Base-by-base conservation (phyloP, 805 yeast species). In the Ascoidea asiatica region DNA sequence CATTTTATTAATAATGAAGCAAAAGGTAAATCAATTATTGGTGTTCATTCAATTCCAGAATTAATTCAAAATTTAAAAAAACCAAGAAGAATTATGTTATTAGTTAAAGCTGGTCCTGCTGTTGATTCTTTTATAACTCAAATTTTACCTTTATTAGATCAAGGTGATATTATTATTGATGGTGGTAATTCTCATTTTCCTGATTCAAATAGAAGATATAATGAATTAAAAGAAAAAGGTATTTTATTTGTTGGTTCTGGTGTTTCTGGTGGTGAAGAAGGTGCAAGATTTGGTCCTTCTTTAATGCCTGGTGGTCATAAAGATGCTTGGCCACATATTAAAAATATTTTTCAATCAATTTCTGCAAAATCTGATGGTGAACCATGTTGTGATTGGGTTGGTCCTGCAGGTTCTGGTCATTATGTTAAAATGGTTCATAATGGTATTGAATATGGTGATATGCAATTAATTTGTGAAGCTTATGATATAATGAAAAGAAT, bases 111-210 rank as follows among this genome's bases (percentile, higher is more conserved):
- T 53, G 98, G 98, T 70, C 65, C 69, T 48, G 92, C 98, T 50
- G 97, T 90, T 58, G 98, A 90, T 64, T 75, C 73, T 56, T 85
- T 90, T 70, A 92, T 90, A 63, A 74, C 77, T 54, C 90, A 85
- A 69, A 73, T 92, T 62, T 66, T 85, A 57, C 97, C 97, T 61
- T 75, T 77, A 73, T 75, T 92, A 68, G 98, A 90, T 66, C 72
- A 85, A 68, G 97, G 95, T 55, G 98, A 90, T 68, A 92, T 90
- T 75, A 86, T 90, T 78, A 92, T 90, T 60, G 98, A 90, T 62
- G 98, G 98, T 73, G 98, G 98, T 75, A 90, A 90, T 87, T 92
- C 97, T 40, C 96, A 90, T 70, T 90, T 81, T 92, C 96, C 96
- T 67, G 98, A 90, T 72, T 67, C 96, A 50, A 89, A 89, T 83